Evolutionary conservation across 2,329 filamentous ascomycete species (phyloP).

Genomic region (Verticillium nonalfalfae): DNA sequence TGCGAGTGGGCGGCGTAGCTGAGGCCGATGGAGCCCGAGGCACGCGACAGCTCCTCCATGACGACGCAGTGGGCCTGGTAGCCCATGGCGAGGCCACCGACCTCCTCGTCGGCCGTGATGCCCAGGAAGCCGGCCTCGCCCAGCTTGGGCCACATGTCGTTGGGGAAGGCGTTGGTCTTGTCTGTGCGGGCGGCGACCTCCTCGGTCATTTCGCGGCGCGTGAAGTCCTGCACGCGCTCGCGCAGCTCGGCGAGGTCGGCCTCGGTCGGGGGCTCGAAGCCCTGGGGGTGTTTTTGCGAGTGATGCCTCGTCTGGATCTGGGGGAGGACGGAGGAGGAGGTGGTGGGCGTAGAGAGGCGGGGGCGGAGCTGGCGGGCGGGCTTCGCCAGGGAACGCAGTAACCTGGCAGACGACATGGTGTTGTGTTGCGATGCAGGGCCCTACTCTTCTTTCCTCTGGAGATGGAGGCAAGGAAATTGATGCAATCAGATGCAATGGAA

Average conservation of each 20-base stretch:
- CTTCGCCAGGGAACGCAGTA: conserved; percentile 26
- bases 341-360: conserved; percentile 11
- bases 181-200: conserved; percentile 81
- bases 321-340: conserved; percentile 24
- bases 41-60: conserved; percentile 89
- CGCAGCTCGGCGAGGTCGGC: conserved; percentile 75
- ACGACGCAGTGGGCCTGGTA: conserved; percentile 96
- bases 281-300: conserved; percentile 56
- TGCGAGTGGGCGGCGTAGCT: conserved; percentile 96
- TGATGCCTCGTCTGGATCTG: conserved; percentile 19
- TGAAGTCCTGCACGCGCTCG: conserved; percentile 83
- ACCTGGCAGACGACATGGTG: conserved; percentile 33
- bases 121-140: conserved; percentile 88
- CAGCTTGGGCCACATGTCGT: conserved; percentile 88
- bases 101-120: conserved; percentile 87
- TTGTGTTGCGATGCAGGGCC: neutral
- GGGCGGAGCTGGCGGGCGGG: conserved; percentile 16
- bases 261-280: conserved; percentile 61
- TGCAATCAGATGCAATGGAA: neutral
- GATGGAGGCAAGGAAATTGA: neutral
- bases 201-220: conserved; percentile 78
- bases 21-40: conserved; percentile 76
- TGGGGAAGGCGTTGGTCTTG: conserved; percentile 78
- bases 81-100: conserved; percentile 84
- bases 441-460: too few species aligned